Conservation (phyloP, 441 rosid genomes). For the Isatis lusitanica region DNA sequence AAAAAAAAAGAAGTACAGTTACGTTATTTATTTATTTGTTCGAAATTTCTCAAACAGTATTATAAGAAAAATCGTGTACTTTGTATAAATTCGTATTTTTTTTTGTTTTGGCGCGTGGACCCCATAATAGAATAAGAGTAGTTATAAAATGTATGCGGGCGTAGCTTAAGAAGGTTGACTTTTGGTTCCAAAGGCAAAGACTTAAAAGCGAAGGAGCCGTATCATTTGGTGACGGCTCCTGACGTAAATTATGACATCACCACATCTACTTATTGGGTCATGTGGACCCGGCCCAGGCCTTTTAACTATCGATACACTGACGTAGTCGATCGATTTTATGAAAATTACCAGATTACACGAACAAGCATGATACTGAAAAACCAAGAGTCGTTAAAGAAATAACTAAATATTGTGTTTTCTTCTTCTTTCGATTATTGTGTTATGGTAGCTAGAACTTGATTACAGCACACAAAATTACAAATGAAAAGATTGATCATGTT, state of each 20-base stretch:
- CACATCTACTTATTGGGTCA: conserved; percentile 22
- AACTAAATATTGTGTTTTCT: too few species aligned
- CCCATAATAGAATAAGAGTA: conserved; percentile 6
- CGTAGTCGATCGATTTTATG: neutral
- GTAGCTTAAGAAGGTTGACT: conserved; percentile 36
- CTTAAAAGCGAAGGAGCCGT: conserved; percentile 28
- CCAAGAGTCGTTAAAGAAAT: too few species aligned
- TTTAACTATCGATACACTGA: conserved; percentile 16
- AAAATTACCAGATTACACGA: neutral
- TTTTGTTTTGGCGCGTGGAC: conserved; percentile 27
- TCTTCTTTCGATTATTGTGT: too few species aligned
- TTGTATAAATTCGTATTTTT: neutral
- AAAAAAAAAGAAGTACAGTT: neutral
- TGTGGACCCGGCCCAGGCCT: conserved; percentile 30
- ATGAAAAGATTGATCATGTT: too few species aligned
- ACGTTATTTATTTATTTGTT: neutral
- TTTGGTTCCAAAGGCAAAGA: conserved; percentile 25
- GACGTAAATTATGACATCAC: conserved; percentile 16
- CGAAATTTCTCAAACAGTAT: neutral
- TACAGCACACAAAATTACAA: too few species aligned
- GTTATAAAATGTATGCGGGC: conserved; percentile 24
- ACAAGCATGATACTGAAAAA: too few species aligned
- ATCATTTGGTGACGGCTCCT: conserved; percentile 18
- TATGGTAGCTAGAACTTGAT: too few species aligned
- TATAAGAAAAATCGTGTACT: neutral